Evolutionary conservation across 176 grass and related monocot species (phyloP).

Genomic region (Cenchrus purpureus): DNA sequence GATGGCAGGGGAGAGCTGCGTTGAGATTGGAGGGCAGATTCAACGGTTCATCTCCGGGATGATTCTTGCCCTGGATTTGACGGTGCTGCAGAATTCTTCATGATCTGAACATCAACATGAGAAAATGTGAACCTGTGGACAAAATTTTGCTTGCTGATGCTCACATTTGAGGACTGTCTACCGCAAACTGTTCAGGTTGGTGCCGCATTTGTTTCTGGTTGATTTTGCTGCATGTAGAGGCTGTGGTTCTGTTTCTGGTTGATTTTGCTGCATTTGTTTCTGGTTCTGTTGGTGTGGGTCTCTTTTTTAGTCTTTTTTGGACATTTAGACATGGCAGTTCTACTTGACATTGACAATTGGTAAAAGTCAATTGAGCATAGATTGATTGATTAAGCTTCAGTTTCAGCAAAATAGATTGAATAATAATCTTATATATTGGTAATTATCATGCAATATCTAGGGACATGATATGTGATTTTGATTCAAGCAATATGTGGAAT

Average conservation of each 20-base stretch:
- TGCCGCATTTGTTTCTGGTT: background rate
- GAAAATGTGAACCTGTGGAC: slow-evolving; percentile 30
- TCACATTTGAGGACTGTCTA: background rate
- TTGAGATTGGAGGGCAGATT: slow-evolving; percentile 39
- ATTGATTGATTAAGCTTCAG: background rate
- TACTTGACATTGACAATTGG: background rate
- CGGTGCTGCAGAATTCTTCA: slow-evolving; percentile 32
- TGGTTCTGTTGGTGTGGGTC: background rate
- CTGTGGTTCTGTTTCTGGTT: background rate
- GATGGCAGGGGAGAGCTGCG: slow-evolving; percentile 57
- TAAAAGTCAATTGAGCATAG: background rate
- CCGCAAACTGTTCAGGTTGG: background rate
- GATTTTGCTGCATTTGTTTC: slow-evolving; percentile 2
- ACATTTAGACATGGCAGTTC: background rate
- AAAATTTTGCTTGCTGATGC: slow-evolving; percentile 9
- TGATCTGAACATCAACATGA: slow-evolving; percentile 50
- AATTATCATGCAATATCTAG: background rate
- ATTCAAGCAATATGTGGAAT: background rate
- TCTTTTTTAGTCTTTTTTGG: background rate
- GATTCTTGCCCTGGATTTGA: slow-evolving; percentile 50
- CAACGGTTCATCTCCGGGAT: slow-evolving; percentile 46
- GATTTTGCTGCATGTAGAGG: background rate
- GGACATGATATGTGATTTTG: background rate
- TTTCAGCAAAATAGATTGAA: slow-evolving; percentile 8
- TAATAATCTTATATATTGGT: background rate